Conservation (phyloP, 1,284 basidiomycete species). For the Pseudozyma pruni region DNA sequence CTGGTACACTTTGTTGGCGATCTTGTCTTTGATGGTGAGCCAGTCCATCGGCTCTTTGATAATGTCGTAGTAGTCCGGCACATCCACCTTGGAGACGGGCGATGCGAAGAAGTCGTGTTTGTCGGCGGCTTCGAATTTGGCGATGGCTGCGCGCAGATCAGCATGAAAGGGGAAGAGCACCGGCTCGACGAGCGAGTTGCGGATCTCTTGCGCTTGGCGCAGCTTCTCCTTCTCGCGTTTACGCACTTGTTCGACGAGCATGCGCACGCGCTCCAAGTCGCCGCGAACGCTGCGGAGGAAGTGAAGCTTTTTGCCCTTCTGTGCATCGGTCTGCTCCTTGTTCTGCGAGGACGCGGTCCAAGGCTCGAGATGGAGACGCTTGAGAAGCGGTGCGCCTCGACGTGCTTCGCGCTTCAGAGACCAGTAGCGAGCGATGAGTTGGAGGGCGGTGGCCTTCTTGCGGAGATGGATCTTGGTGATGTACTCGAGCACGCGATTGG, state of each 20-base stretch:
- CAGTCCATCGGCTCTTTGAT: conserved; percentile 91
- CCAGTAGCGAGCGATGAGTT: conserved; percentile 90
- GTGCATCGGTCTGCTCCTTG: conserved; percentile 72
- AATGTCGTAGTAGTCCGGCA: conserved; percentile 91
- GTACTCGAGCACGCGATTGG: conserved; percentile 81
- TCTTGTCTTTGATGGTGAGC: conserved; percentile 73
- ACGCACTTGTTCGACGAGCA: conserved; percentile 78
- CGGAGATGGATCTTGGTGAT: conserved; percentile 78
- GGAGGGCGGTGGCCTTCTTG: conserved; percentile 82
- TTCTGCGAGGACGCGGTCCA: conserved; percentile 85
- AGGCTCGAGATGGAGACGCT: conserved; percentile 92
- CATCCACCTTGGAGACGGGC: conserved; percentile 74
- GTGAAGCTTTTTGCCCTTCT: conserved; percentile 82
- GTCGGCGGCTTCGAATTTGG: conserved; percentile 40
- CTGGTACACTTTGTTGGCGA: conserved; percentile 82
- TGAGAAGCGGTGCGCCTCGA: conserved; percentile 90
- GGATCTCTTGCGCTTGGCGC: conserved; percentile 77
- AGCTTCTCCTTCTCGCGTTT: conserved; percentile 88
- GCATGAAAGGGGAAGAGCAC: conserved; percentile 44
- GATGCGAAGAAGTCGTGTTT: conserved; percentile 52
- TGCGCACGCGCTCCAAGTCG: conserved; percentile 81
- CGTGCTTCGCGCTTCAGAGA: conserved; percentile 93
- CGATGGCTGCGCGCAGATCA: conserved; percentile 30
- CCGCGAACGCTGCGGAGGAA: conserved; percentile 74
- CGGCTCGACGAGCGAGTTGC: conserved; percentile 74